phyloP scores from a whole-genome alignment of 106 monocot genomes.

The Posidonia australis region DNA sequence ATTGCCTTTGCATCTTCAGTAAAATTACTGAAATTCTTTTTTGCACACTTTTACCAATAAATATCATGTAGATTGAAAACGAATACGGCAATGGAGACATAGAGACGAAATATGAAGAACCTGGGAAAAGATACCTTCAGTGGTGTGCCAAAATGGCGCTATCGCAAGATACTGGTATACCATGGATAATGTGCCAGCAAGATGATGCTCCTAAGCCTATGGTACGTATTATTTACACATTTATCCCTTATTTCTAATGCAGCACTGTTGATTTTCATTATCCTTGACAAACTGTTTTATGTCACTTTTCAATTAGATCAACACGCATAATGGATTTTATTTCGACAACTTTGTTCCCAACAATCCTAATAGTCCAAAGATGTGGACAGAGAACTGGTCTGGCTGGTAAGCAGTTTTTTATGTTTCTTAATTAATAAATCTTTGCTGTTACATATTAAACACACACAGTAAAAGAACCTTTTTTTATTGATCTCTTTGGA shows the following conservation, averaged over 20 bases:
- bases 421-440: not conserved
- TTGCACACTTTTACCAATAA: not conserved
- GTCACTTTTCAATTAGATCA: constrained; percentile 29
- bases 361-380: constrained; percentile 39
- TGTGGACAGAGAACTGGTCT: constrained; percentile 81
- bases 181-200: constrained; percentile 42
- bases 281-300: not conserved
- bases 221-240: constrained; percentile 4
- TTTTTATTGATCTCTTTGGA: not conserved
- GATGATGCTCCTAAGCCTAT: constrained; percentile 34
- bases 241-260: too few relatives aligned
- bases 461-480: not conserved
- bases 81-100: constrained; percentile 21
- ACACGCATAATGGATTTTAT: constrained; percentile 61
- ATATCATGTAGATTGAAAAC: constrained; percentile 25
- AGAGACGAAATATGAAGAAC: constrained; percentile 14
- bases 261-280: not conserved
- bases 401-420: constrained; percentile 36
- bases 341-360: constrained; percentile 39
- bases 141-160: constrained; percentile 32
- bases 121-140: constrained; percentile 22
- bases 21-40: not conserved
- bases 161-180: constrained; percentile 17
- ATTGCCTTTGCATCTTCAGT: not conserved
- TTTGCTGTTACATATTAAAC: not conserved